These are phyloP conservation scores for Nicotiana rustica DNA, from an alignment of 305 asterid genomes.

Conservation along the genomic window DNA sequence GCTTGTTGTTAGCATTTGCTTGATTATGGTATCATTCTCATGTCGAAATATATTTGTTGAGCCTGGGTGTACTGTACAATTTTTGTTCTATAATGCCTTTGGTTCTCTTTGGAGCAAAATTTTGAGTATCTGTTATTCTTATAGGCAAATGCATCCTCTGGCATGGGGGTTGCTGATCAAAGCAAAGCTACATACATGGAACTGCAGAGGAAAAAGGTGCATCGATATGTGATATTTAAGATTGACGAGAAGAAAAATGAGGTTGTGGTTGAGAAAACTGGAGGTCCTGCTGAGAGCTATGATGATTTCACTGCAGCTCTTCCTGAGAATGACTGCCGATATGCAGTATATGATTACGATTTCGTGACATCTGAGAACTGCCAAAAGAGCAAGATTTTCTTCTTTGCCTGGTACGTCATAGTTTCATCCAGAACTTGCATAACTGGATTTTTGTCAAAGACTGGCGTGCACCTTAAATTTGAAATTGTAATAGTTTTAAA, in stretches of 20 bases:
- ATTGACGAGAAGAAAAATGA: conserved; percentile 80
- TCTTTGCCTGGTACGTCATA: conserved; percentile 68
- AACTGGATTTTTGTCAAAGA: background rate
- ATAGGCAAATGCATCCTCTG: conserved; percentile 69
- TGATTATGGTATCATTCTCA: background rate
- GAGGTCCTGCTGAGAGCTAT: conserved; percentile 69
- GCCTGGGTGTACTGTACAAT: background rate
- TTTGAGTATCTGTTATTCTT: conserved; percentile 21
- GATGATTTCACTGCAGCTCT: conserved; percentile 71
- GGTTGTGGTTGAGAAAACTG: conserved; percentile 83
- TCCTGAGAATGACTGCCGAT: conserved; percentile 82
- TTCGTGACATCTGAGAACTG: conserved; percentile 82
- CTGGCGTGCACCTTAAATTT: background rate
- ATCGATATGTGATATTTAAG: conserved; percentile 76
- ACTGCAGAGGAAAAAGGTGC: conserved; percentile 66
- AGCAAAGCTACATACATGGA: conserved; percentile 67
- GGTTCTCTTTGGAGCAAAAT: background rate
- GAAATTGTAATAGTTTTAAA: background rate
- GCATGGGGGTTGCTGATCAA: conserved; percentile 76
- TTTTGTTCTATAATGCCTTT: background rate
- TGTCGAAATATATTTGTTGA: background rate
- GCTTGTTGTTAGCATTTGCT: background rate
- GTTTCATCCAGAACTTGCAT: background rate
- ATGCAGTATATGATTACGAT: conserved; percentile 79
- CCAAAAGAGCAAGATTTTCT: conserved; percentile 84